A percentile compares a stretch with the other conserved stretches of the same genome.
phyloP scores from a whole-genome alignment of 1,139 yeast species.

The Debaryomyces subglobosus region DNA sequence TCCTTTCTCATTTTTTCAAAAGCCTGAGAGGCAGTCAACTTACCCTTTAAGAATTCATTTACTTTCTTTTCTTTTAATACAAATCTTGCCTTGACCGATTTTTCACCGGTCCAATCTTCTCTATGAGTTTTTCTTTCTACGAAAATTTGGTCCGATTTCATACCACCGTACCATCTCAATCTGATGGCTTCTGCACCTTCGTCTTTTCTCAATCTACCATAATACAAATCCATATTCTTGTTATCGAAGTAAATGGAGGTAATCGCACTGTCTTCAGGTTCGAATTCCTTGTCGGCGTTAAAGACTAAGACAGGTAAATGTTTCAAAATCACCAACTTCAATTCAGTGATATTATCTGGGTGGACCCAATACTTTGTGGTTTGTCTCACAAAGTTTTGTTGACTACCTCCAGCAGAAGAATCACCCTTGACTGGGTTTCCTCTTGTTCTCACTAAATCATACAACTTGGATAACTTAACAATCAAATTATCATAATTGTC shows the following conservation, averaged over 20 bases:
- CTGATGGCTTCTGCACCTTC: slow-evolving; percentile 99
- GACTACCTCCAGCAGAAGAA: slow-evolving; percentile 94
- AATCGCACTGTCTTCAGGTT: slow-evolving; percentile 90
- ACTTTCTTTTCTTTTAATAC: slow-evolving; percentile 89
- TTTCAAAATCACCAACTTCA: slow-evolving; percentile 86
- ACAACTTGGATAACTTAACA: slow-evolving; percentile 84
- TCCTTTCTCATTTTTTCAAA: slow-evolving; percentile 92
- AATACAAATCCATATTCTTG: slow-evolving; percentile 82
- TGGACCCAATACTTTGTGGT: slow-evolving; percentile 99
- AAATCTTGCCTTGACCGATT: slow-evolving; percentile 95
- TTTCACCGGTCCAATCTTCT: slow-evolving; percentile 99
- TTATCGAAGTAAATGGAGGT: slow-evolving; percentile 96
- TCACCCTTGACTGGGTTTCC: slow-evolving; percentile 96
- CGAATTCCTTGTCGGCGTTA: slow-evolving; percentile 95
- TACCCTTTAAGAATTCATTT: slow-evolving; percentile 80
- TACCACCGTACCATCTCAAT: slow-evolving; percentile 98
- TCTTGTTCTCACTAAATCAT: slow-evolving; percentile 90
- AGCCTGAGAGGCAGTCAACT: slow-evolving; percentile 82
- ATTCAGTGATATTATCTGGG: slow-evolving; percentile 97
- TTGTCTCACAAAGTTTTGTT: slow-evolving; percentile 97
- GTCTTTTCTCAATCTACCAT: slow-evolving; percentile 91
- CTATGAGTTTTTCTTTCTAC: slow-evolving; percentile 97
- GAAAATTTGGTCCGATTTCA: slow-evolving; percentile 88
- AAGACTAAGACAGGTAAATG: slow-evolving; percentile 96
- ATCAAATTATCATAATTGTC: slow-evolving; percentile 90